Evolutionary conservation across 768 basidiomycete genomes (phyloP), one percentile per base, ranked within the genome.

Genomic region (Coprinopsis sp.): DNA sequence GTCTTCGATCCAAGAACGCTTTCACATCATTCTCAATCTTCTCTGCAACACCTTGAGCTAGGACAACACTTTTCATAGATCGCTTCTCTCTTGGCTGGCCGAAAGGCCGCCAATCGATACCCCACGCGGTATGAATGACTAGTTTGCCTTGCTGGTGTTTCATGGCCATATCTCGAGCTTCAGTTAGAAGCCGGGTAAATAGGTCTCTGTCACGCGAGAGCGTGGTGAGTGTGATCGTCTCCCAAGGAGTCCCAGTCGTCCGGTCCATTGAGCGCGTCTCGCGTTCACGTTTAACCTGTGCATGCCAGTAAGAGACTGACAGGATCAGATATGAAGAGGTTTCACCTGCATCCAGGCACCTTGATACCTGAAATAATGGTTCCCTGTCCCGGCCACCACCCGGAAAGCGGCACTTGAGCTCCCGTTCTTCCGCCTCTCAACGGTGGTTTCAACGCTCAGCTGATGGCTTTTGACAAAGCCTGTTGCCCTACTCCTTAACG

Each of bases 91-190:
- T 75, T 28, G 96, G 93, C 57, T 86, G 85, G 6, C 96, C 96
- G 59, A 99, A 97, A 6, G 90, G 92, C 51, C 82, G 77, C 96
- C 96, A 99, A 55, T 97, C 93, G 25, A 84, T 86, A 0, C 92
- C 92, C 92, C 94, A 96, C 3, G 95, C 91, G 1, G 93, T 96
- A 55, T 94, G 89, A 48, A 99, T 87, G 47, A 98, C 88, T 7
- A 95, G 90, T 58, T 93, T 93, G 40, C 94, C 95, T 63, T 95
- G 91, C 51, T 92, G 87, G 0, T 78, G 84, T 25, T 71, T 77
- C 72, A 95, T 77, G 1, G 92, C 94, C 31, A 94, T 71, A 58
- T 90, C 84, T 42, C 91, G 76, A n/a, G 96, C 95, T 62, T 99
- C 95, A 2, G 78, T 65, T 3, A 99, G 80, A 5, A 99, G 71